These are phyloP conservation scores for Termitomyces heimii DNA, from an alignment of 768 basidiomycete genomes.

Conservation along the genomic window DNA sequence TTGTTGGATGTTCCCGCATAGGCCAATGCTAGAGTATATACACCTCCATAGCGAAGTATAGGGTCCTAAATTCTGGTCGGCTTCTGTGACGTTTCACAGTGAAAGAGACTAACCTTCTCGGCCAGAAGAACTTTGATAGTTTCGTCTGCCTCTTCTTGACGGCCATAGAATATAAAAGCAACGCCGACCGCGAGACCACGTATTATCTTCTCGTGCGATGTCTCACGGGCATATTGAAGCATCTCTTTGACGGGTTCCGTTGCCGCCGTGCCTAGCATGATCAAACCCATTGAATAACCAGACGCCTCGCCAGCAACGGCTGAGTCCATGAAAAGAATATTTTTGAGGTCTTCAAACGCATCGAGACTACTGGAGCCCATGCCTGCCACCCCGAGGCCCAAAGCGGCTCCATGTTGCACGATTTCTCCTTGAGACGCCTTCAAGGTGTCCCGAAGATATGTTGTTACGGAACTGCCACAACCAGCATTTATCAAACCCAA, in stretches of 20 bases:
- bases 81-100: neutral
- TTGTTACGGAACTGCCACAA: slow-evolving; percentile 71
- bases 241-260: slow-evolving; percentile 83
- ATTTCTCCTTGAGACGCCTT: slow-evolving; percentile 75
- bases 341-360: slow-evolving; percentile 89
- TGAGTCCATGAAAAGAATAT: slow-evolving; percentile 86
- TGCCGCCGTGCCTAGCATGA: slow-evolving; percentile 94
- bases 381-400: slow-evolving; percentile 93
- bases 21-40: slow-evolving; percentile 93
- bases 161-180: slow-evolving; percentile 88
- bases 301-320: slow-evolving; percentile 95
- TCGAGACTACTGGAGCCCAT: slow-evolving; percentile 90
- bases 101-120: slow-evolving; percentile 66
- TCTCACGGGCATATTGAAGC: slow-evolving; percentile 94
- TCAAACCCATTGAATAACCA: slow-evolving; percentile 95
- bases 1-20: slow-evolving; percentile 97
- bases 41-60: slow-evolving; percentile 94
- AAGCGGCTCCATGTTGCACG: slow-evolving; percentile 94
- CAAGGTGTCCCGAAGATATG: slow-evolving; percentile 76
- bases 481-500: slow-evolving; percentile 93
- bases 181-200: slow-evolving; percentile 91
- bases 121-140: slow-evolving; percentile 70
- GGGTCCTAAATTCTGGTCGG: slow-evolving; percentile 60
- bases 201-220: slow-evolving; percentile 99
- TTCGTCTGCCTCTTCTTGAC: slow-evolving; percentile 88